phyloP scores from a whole-genome alignment of 2,329 filamentous ascomycete species.

The Thielaviopsis ethacetica region DNA sequence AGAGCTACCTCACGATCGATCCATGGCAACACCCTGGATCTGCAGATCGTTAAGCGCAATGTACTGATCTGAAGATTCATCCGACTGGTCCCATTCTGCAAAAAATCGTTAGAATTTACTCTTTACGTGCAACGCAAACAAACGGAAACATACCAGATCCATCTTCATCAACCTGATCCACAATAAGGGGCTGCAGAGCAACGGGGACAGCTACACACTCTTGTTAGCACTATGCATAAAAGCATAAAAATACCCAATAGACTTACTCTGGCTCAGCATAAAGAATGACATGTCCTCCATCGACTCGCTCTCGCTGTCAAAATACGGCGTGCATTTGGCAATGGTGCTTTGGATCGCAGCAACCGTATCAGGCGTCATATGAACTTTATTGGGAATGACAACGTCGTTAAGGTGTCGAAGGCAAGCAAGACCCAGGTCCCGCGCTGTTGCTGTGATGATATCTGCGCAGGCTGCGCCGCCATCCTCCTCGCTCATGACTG shows the following conservation, averaged over 20 bases:
- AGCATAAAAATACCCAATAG: not conserved
- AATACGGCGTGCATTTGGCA: slow-evolving; percentile 25
- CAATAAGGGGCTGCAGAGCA: slow-evolving; percentile 35
- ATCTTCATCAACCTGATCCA: slow-evolving; percentile 42
- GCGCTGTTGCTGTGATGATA: slow-evolving; percentile 22
- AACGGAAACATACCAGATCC: slow-evolving; percentile 35
- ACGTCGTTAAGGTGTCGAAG: slow-evolving; percentile 30
- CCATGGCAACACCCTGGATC: not conserved
- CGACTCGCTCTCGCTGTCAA: slow-evolving; percentile 19
- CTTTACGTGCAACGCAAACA: not conserved
- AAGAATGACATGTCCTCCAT: slow-evolving; percentile 20
- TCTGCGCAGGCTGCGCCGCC: slow-evolving; percentile 18
- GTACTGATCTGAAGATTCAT: slow-evolving; percentile 5
- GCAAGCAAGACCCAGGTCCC: slow-evolving; percentile 27
- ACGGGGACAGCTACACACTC: slow-evolving; percentile 24
- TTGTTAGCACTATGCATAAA: not conserved
- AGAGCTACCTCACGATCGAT: not conserved
- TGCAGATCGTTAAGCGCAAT: not conserved
- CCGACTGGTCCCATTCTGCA: slow-evolving; percentile 6
- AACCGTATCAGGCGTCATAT: slow-evolving; percentile 28
- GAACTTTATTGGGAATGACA: slow-evolving; percentile 25
- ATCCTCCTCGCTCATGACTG: slow-evolving; percentile 18
- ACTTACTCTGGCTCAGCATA: slow-evolving; percentile 23
- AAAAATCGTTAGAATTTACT: slow-evolving; percentile 4
- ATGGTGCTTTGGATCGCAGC: slow-evolving; percentile 26